phyloP scores from a whole-genome alignment of 2,329 filamentous ascomycete species.

The Hypoxylon sp. region DNA sequence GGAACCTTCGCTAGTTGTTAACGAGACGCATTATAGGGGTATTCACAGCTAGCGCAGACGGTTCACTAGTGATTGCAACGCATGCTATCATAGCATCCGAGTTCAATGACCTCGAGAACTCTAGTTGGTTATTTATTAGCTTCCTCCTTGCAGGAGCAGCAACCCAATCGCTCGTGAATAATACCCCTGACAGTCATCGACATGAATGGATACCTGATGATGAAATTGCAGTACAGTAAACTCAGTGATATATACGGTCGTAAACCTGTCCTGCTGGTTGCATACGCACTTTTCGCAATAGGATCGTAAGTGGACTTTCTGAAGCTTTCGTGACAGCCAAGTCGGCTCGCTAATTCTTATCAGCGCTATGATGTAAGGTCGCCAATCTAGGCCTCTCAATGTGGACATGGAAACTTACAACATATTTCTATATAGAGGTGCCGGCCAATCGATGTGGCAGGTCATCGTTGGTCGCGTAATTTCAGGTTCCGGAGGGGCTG shows the following conservation, averaged over 20 bases:
- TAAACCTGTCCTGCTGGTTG: slow-evolving; percentile 63
- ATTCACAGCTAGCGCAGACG: slow-evolving; percentile 76
- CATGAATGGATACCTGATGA: slow-evolving; percentile 11
- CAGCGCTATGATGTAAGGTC: slow-evolving; percentile 54
- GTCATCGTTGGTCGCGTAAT: slow-evolving; percentile 67
- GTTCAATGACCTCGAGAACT: slow-evolving; percentile 69
- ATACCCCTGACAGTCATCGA: not conserved
- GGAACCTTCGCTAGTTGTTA: not conserved
- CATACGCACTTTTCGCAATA: slow-evolving; percentile 65
- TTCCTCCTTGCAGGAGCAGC: slow-evolving; percentile 67
- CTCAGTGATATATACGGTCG: slow-evolving; percentile 72
- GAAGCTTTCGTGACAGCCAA: not conserved
- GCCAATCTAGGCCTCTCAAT: not conserved
- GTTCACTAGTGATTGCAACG: slow-evolving; percentile 75
- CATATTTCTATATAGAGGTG: slow-evolving; percentile 54
- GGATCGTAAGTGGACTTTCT: slow-evolving; percentile 60
- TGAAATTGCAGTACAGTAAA: slow-evolving; percentile 62
- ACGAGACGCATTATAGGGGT: slow-evolving; percentile 55
- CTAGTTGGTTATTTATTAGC: slow-evolving; percentile 70
- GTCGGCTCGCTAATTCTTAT: slow-evolving; percentile 11
- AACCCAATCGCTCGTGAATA: slow-evolving; percentile 66
- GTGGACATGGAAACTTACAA: slow-evolving; percentile 18
- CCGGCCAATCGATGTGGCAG: slow-evolving; percentile 62
- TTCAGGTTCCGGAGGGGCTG: slow-evolving; percentile 66
- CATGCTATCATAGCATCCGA: slow-evolving; percentile 74